phyloP scores from a whole-genome alignment of 768 basidiomycete genomes.

The Boletus reticuloceps region DNA sequence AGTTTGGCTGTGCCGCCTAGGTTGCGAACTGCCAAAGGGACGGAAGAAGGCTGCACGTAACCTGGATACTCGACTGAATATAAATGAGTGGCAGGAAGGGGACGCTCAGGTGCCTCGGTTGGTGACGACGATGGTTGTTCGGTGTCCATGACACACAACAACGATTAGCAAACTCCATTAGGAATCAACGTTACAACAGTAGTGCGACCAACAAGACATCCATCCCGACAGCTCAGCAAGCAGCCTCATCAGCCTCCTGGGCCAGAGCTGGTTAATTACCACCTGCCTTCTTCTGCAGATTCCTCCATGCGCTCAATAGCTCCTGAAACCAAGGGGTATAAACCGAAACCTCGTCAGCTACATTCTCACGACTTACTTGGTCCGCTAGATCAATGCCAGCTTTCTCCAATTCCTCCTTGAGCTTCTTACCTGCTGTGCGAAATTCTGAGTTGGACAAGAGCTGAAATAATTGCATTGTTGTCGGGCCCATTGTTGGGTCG shows the following conservation, averaged over 20 bases:
- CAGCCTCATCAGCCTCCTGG: background rate
- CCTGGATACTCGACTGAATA: conserved; percentile 92
- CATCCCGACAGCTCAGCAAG: background rate
- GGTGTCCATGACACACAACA: conserved; percentile 6
- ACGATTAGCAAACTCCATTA: background rate
- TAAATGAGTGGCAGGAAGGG: conserved; percentile 58
- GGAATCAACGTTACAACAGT: background rate
- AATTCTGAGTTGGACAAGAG: conserved; percentile 54
- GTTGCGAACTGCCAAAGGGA: conserved; percentile 57
- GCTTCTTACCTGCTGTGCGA: conserved; percentile 41
- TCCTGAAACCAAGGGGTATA: conserved; percentile 35
- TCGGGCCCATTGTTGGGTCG: conserved; percentile 46
- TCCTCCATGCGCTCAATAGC: conserved; percentile 40
- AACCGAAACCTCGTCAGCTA: background rate
- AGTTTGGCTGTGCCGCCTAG: conserved; percentile 71
- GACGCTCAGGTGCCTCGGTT: conserved; percentile 35
- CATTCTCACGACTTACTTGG: conserved; percentile 38
- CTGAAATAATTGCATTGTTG: conserved; percentile 52
- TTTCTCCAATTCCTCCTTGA: conserved; percentile 50
- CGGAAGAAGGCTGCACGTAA: conserved; percentile 64
- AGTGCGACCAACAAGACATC: no score
- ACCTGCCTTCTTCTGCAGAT: conserved; percentile 29
- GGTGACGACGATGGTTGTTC: conserved; percentile 11
- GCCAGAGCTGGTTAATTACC: conserved; percentile 7
- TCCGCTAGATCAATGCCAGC: conserved; percentile 59